These are phyloP conservation scores for Dryadomyces quercivorus DNA, from an alignment of 2,329 filamentous ascomycete genomes.

Conservation along the genomic window DNA sequence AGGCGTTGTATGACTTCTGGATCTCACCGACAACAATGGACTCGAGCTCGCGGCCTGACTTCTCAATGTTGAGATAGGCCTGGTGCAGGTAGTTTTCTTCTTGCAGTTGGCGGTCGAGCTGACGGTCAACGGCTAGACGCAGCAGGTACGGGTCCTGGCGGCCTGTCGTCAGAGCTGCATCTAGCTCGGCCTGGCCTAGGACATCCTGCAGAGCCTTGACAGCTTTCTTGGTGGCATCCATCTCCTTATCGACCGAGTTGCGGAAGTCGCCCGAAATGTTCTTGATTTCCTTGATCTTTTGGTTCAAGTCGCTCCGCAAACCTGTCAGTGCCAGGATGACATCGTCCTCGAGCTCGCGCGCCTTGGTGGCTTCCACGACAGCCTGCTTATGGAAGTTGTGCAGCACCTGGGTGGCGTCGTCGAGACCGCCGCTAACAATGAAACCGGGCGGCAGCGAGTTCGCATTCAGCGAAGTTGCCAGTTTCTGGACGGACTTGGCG, in stretches of 20 bases:
- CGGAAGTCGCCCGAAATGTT: slow-evolving; percentile 89
- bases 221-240: slow-evolving; percentile 68
- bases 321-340: slow-evolving; percentile 81
- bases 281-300: slow-evolving; percentile 99
- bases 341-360: slow-evolving; percentile 80
- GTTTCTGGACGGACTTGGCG: slow-evolving; percentile 69
- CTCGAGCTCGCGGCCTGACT: slow-evolving; percentile 86
- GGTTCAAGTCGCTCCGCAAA: slow-evolving; percentile 73
- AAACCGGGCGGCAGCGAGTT: slow-evolving; percentile 64
- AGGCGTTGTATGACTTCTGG: slow-evolving; percentile 93
- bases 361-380: slow-evolving; percentile 72
- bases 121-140: slow-evolving; percentile 72
- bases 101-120: slow-evolving; percentile 84
- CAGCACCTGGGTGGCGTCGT: slow-evolving; percentile 73
- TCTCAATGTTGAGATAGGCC: slow-evolving; percentile 91
- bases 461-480: slow-evolving; percentile 76
- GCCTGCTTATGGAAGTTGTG: slow-evolving; percentile 73
- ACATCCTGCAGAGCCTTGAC: slow-evolving; percentile 74
- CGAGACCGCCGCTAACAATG: slow-evolving; percentile 68
- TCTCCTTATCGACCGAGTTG: slow-evolving; percentile 91
- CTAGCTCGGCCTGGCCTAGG: slow-evolving; percentile 66
- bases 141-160: slow-evolving; percentile 90
- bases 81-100: slow-evolving; percentile 95
- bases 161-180: slow-evolving; percentile 61
- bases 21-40: slow-evolving; percentile 95